Evolutionary conservation across 495 filamentous ascomycete genomes (phyloP), one percentile per base, ranked within the genome.

Genomic region (Rhizodiscina lignyota): DNA sequence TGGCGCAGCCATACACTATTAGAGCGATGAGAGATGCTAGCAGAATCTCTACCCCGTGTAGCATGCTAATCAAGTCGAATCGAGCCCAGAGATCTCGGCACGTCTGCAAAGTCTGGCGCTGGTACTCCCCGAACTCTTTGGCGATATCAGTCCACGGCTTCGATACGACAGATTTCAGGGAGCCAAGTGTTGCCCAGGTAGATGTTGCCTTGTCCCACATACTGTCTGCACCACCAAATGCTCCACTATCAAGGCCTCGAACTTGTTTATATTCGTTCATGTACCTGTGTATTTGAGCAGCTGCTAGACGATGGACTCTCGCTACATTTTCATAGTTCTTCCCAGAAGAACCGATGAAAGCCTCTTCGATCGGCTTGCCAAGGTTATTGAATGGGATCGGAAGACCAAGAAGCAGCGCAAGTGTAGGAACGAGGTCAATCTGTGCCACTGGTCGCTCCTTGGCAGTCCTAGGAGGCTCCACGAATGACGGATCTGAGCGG

Each of bases 361-460:
- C 86, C 56, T 96, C 89, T 40, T 87, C 80, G 42, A 97, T 94
- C 0, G 89, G 89, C 3, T 73, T 69, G 10, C 89, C 89, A n/a
- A 97, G 70, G 55, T 93, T 97, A 49, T 96, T 97, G 61, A 83
- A 97, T 0, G 89, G 89, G 44, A 97, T 84, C 3, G 89, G 89
- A 48, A 92, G 64, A 18, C 89, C 89, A 5, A 97, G 62, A 18
- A 96, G 64, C 31, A 96, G 56, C 3, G 87, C 74, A 38, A 97
- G 48, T 0, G 89, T 96, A 4, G 89, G 85, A 4, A 97, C 91
- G 17, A 97, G 66, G 51, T 97, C 89, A 45, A 97, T 96, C 53
- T 96, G 91, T 31, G 79, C 77, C n/a, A 93, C 74, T 16, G 79
- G 75, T 11, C 85, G 71, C 24, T 75, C 73, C 42, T 81, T 83